These are phyloP conservation scores for Candida mattraensis DNA, from an alignment of 805 yeast genomes.

Conservation along the genomic window DNA sequence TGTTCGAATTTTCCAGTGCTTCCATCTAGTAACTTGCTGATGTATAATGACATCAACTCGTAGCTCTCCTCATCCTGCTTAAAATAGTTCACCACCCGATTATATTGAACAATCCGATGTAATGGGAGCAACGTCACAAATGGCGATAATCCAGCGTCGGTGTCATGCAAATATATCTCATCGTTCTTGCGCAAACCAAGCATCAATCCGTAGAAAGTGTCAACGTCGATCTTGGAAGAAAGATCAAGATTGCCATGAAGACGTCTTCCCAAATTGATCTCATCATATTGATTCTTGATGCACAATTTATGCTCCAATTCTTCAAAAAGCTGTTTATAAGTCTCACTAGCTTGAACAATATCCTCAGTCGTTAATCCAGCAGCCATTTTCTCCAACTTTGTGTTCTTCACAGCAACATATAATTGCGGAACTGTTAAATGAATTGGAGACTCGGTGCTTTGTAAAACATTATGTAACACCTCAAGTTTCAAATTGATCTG, in stretches of 20 bases:
- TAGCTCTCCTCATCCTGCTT: constrained; percentile 28
- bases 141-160: constrained; percentile 31
- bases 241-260: constrained; percentile 23
- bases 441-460: constrained; percentile 40
- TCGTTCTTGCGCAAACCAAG: constrained; percentile 50
- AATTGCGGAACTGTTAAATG: constrained; percentile 40
- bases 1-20: constrained; percentile 3
- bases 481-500: constrained; percentile 35
- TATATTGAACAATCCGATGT: constrained; percentile 34
- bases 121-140: constrained; percentile 47
- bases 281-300: constrained; percentile 31
- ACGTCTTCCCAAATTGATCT: constrained; percentile 28
- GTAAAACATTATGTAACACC: constrained; percentile 35
- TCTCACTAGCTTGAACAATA: constrained; percentile 21
- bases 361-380: constrained; percentile 23
- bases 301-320: constrained; percentile 18
- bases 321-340: constrained; percentile 27
- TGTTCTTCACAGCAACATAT: constrained; percentile 33
- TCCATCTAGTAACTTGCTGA: constrained; percentile 14
- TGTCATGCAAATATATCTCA: constrained; percentile 34
- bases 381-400: constrained; percentile 34
- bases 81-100: constrained; percentile 30
- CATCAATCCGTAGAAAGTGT: constrained; percentile 43
- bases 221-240: constrained; percentile 20
- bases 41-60: constrained; percentile 25